Conservation (phyloP, 1,284 basidiomycete genomes). For the Leccinum huronense region DNA sequence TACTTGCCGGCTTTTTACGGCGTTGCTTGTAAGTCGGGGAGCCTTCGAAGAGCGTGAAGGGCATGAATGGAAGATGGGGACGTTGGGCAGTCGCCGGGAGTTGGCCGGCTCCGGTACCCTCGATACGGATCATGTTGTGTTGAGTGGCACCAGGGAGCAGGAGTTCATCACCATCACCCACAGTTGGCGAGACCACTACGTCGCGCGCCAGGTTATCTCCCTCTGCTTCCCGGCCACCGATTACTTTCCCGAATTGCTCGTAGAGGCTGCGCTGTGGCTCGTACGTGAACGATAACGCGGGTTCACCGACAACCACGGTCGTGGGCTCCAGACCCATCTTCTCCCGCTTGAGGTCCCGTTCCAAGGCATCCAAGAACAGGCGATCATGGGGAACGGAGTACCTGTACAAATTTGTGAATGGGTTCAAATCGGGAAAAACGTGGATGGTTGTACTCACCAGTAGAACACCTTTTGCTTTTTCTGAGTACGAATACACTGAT, state of each 20-base stretch:
- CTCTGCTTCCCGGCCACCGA: conserved; percentile 43
- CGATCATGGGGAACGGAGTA: conserved; percentile 89
- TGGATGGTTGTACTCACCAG: conserved; percentile 55
- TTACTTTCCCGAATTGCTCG: conserved; percentile 74
- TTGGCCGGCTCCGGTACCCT: conserved; percentile 20
- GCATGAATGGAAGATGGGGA: conserved; percentile 54
- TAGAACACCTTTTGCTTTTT: conserved; percentile 97
- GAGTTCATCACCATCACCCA: conserved; percentile 15
- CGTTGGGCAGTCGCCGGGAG: conserved; percentile 32
- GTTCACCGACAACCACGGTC: conserved; percentile 74
- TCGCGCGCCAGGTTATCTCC: conserved; percentile 47
- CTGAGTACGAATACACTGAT: conserved; percentile 91
- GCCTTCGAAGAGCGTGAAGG: conserved; percentile 77
- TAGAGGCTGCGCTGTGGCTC: conserved; percentile 82
- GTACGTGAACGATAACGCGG: conserved; percentile 79
- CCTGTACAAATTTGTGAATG: conserved; percentile 45
- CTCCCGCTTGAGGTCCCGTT: conserved; percentile 90
- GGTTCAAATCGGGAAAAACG: conserved; percentile 7
- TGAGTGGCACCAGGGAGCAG: conserved; percentile 7
- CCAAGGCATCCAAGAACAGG: conserved; percentile 91
- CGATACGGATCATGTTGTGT: conserved; percentile 31
- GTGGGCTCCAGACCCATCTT: conserved; percentile 86
- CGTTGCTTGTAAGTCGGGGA: conserved; percentile 83
- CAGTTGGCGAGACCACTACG: conserved; percentile 19
- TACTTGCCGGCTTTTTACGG: conserved; percentile 65